Base-by-base conservation (phyloP, 768 basidiomycete genomes). In the Lactarius tabidus region DNA sequence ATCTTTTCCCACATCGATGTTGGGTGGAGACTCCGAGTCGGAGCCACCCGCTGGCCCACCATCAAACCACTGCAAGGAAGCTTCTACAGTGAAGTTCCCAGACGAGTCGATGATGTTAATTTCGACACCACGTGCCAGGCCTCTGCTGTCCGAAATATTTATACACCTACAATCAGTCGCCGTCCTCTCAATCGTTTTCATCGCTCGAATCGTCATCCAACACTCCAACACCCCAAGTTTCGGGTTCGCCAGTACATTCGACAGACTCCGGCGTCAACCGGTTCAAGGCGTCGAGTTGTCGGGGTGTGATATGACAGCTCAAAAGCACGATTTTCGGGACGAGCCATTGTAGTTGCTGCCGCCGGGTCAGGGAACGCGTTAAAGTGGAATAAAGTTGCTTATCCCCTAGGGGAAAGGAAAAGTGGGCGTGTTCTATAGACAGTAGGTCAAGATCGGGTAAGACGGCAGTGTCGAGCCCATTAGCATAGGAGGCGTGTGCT, bases 371-470 rank as follows among this genome's bases (percentile, higher is more conserved):
- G 28, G 59, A 55, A 29, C 59, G 45, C 52, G 29, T 57, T n/a
- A 67, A 12, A n/a, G 59, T 53, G 18, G 59, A 53, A 56, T 66
- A 66, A 28, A 67, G 67, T 28, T 66, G 35, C 9, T 15, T 7
- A 17, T 66, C 28, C 18, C 67, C 67, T 6, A 66, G 35, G 3
- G 67, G 67, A 31, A 66, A 67, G 2, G 64, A 66, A 39, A 67
- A 66, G 33, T 68, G 67, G 8, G 64, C 67, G 2, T 66, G 20
- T 9, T 26, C 18, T 12, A 68, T 66, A 9, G 51, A 36, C 48
- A 60, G 31, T 14, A 35, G 55, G 28, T 18, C 33, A 29, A 60
- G 56, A 2, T 58, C 54, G 48, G 64, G 56, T 35, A 61, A 39
- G 39, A 62, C 31, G 31, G 43, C 20, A 33, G 3, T 20, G 33